Base-by-base conservation (phyloP, 106 monocot species). In the Dendrobium nobile region DNA sequence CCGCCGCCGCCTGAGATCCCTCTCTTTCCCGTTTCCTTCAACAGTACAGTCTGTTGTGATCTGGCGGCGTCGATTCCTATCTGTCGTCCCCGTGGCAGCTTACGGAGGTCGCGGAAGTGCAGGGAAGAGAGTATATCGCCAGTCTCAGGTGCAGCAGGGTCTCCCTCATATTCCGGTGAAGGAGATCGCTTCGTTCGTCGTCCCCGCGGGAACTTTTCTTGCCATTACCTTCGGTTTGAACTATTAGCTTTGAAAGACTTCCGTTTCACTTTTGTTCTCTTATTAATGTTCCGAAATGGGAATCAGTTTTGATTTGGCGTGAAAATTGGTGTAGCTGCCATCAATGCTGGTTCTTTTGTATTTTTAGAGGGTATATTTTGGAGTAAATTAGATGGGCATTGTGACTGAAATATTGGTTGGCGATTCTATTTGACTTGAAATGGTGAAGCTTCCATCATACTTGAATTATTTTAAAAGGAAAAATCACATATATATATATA, bases 121-220 rank as follows among this genome's bases (percentile, higher is more conserved):
- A 22, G 78, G 81, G 18, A 55, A 77, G 77, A 87, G 77, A 78
- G 82, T 80, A 28, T 91, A 87, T 65, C 80, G 83, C 26, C 86
- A 84, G 65, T 86, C 89, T 4, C 87, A 87, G 72, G 78, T 67
- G 40, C 67, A 56, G 47, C 56, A 22, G 45, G 64, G 47, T 4
- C 28, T 41, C 7, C 80, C 89, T 6, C 20, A 77, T 9, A 1
- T 87, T 55, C 86, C 88, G 2, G 78, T 86, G 16, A 89, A 91
- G 78, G 87, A 89, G 65, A 85, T 92, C 40, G 78, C 89, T 4
- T 83, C 90, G 1, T 75, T 85, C 72, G 72, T 92, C 3, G 78
- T 80, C 4, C 94, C 96, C 0, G 94, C 90, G 3, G 96, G 91
- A 27, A 90, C 90, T 0, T 87, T 92, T 75, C 77, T 94, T n/a